Evolutionary conservation across 2,329 filamentous ascomycete genomes (phyloP).

Genomic region (Talaromyces sp.): DNA sequence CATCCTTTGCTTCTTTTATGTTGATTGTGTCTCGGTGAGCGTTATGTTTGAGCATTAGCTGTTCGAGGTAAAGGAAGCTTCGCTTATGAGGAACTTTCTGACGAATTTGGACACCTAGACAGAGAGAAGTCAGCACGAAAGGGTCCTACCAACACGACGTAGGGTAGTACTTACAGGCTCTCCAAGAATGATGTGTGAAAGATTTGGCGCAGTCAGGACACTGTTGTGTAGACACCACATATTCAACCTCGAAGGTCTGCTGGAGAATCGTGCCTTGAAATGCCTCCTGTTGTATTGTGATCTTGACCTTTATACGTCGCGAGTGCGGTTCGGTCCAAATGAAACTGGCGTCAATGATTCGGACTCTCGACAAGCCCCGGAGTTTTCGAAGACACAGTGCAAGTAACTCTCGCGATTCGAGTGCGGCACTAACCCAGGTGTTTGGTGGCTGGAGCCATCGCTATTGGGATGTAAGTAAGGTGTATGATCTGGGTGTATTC

Average conservation of each 20-base stretch:
- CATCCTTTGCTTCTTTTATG: slow-evolving; percentile 95
- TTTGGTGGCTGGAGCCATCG: slow-evolving; percentile 83
- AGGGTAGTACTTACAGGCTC: slow-evolving; percentile 49
- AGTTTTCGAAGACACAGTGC: slow-evolving; percentile 88
- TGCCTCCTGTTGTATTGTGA: slow-evolving; percentile 79
- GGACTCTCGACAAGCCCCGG: slow-evolving; percentile 78
- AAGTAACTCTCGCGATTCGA: slow-evolving; percentile 87
- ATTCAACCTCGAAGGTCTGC: slow-evolving; percentile 93
- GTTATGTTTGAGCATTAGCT: slow-evolving; percentile 90
- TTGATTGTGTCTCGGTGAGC: slow-evolving; percentile 94
- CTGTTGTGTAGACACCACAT: slow-evolving; percentile 85
- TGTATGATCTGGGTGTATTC: not conserved
- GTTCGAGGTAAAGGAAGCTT: slow-evolving; percentile 78
- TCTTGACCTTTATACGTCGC: slow-evolving; percentile 84
- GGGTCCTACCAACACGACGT: not conserved
- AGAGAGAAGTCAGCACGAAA: not conserved
- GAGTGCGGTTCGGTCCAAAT: slow-evolving; percentile 99
- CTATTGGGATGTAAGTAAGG: slow-evolving; percentile 18
- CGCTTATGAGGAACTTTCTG: slow-evolving; percentile 97
- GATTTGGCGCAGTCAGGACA: slow-evolving; percentile 94
- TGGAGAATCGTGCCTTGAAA: slow-evolving; percentile 70
- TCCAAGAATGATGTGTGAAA: slow-evolving; percentile 94
- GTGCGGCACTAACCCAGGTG: slow-evolving; percentile 79
- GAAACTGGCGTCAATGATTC: slow-evolving; percentile 93
- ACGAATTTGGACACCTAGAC: slow-evolving; percentile 72